Percentiles rank a stretch among this genome's conserved stretches.
These are phyloP conservation scores for Aegle marmelos DNA, from an alignment of 345 rosid species.

Conservation along the genomic window DNA sequence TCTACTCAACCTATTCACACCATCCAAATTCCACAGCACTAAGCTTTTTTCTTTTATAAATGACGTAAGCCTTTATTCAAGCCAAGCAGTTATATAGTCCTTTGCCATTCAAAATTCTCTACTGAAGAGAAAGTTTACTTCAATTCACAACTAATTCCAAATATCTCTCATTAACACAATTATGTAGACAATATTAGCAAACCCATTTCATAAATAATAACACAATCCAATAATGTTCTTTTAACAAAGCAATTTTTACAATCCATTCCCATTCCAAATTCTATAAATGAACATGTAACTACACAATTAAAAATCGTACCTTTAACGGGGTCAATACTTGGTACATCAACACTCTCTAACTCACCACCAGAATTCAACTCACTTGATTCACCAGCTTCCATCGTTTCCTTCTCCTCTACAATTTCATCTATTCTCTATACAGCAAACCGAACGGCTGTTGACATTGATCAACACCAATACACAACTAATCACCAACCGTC, in stretches of 20 bases:
- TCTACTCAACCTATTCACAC: too few species aligned
- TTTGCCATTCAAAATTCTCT: neutral
- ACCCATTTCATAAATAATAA: too few species aligned
- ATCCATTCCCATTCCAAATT: neutral
- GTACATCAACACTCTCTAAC: constrained; percentile 28
- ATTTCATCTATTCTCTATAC: constrained; percentile 30
- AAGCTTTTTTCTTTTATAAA: too few species aligned
- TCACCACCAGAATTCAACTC: constrained; percentile 11
- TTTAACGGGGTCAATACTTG: constrained; percentile 53
- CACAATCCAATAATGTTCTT: too few species aligned
- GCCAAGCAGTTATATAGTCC: neutral
- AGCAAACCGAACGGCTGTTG: constrained; percentile 44
- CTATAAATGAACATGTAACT: neutral
- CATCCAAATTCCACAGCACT: too few species aligned
- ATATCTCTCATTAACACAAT: neutral
- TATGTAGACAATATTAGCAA: neutral
- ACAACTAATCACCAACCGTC: constrained; percentile 52
- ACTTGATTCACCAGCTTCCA: constrained; percentile 20
- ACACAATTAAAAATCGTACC: constrained; percentile 31
- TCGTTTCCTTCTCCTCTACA: constrained; percentile 23
- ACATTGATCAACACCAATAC: constrained; percentile 38
- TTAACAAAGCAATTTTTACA: too few species aligned
- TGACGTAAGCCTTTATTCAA: too few species aligned
- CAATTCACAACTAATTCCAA: neutral
- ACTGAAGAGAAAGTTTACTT: neutral